phyloP scores from a whole-genome alignment of 495 filamentous ascomycete species.

The Talaromyces nanjingensis region DNA sequence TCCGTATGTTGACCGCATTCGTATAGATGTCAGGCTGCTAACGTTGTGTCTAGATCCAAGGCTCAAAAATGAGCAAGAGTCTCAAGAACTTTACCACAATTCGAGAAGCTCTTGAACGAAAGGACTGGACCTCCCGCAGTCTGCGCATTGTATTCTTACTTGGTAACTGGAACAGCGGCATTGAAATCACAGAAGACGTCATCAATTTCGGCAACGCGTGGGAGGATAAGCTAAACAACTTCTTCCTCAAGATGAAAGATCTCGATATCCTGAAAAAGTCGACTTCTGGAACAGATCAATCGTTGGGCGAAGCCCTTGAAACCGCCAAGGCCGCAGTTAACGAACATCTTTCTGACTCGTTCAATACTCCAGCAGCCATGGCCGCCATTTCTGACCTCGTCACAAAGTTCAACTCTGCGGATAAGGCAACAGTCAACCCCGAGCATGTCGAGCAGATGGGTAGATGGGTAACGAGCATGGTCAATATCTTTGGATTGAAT shows the following conservation, averaged over 20 bases:
- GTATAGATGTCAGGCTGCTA: background rate
- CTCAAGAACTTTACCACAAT: constrained; percentile 98
- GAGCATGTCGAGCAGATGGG: constrained; percentile 54
- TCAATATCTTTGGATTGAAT: constrained; percentile 82
- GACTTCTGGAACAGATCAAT: constrained; percentile 21
- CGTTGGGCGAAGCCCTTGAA: constrained; percentile 42
- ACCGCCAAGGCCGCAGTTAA: constrained; percentile 58
- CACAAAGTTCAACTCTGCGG: constrained; percentile 58
- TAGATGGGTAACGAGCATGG: constrained; percentile 75
- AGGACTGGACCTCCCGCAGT: constrained; percentile 73
- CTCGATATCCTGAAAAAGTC: constrained; percentile 31
- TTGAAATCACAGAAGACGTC: constrained; percentile 84
- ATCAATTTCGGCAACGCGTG: constrained; percentile 64
- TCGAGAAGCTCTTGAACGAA: constrained; percentile 64
- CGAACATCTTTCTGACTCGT: constrained; percentile 72
- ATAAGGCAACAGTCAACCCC: constrained; percentile 51
- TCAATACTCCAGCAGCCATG: constrained; percentile 80
- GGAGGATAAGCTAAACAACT: constrained; percentile 82
- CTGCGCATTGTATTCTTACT: constrained; percentile 85
- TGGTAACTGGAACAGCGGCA: constrained; percentile 80
- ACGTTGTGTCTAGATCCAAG: constrained; percentile 48
- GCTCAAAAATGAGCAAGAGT: constrained; percentile 91
- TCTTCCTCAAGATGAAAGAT: constrained; percentile 70
- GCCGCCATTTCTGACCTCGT: constrained; percentile 66
- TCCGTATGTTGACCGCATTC: constrained; percentile 24